A percentile compares a stretch with the other conserved stretches of the same genome.
These are phyloP conservation scores for Coffea humblotiana DNA, from an alignment of 305 asterid species.

Conservation along the genomic window DNA sequence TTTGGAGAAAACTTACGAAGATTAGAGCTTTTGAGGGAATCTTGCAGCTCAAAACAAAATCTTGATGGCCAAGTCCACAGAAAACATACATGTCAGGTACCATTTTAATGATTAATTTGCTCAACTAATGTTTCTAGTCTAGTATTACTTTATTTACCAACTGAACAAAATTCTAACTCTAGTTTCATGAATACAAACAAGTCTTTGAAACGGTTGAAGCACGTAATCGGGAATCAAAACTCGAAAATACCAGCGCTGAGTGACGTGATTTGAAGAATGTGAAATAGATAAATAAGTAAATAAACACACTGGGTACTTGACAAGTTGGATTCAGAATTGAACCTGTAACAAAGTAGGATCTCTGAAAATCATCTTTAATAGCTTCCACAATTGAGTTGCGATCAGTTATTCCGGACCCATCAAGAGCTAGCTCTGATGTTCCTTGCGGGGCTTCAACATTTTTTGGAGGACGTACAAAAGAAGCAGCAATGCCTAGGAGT, in stretches of 20 bases:
- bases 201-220: not conserved
- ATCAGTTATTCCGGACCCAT: constrained; percentile 55
- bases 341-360: constrained; percentile 95
- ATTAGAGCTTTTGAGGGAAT: too few relatives aligned
- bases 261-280: too few relatives aligned
- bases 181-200: not conserved
- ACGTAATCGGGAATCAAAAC: too few relatives aligned
- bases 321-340: not conserved
- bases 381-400: constrained; percentile 54
- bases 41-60: too few relatives aligned
- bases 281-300: not conserved
- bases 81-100: not conserved
- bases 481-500: constrained; percentile 82
- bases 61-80: too few relatives aligned
- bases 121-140: not conserved
- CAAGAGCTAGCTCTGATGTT: constrained; percentile 39
- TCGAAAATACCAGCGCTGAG: too few relatives aligned
- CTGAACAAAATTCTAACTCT: not conserved
- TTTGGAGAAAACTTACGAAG: too few relatives aligned
- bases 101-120: too few relatives aligned
- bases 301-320: not conserved
- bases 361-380: constrained; percentile 68
- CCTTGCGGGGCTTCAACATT: constrained; percentile 30
- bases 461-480: constrained; percentile 61
- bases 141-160: not conserved